phyloP scores from a whole-genome alignment of 805 yeast genomes.

The Yarrowia sp. region DNA sequence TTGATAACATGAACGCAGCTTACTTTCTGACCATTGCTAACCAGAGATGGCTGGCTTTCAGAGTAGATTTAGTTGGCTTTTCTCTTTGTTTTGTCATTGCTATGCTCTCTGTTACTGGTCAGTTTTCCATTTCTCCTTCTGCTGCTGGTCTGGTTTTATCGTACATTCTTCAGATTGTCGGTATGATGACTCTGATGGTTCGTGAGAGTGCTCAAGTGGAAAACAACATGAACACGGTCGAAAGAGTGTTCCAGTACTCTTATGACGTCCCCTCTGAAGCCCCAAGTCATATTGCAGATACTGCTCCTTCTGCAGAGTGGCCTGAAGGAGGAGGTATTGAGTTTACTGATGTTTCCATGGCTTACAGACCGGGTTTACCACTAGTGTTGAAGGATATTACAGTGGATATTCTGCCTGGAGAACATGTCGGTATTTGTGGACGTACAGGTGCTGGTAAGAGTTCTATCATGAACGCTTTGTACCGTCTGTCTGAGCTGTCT shows the following conservation, averaged over 20 bases:
- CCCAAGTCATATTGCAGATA: constrained; percentile 51
- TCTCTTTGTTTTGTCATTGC: constrained; percentile 52
- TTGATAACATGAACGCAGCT: constrained; percentile 66
- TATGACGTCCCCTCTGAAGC: constrained; percentile 59
- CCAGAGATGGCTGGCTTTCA: constrained; percentile 69
- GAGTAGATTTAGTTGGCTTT: constrained; percentile 54
- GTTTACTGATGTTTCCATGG: constrained; percentile 69
- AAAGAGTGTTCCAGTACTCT: constrained; percentile 61
- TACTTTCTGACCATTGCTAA: constrained; percentile 59
- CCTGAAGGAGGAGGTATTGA: constrained; percentile 77
- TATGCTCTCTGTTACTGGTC: constrained; percentile 56
- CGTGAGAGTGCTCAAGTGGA: constrained; percentile 67
- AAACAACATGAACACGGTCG: constrained; percentile 71
- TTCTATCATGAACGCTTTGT: constrained; percentile 89
- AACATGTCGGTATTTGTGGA: constrained; percentile 92
- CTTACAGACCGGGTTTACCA: constrained; percentile 87
- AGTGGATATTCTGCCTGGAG: constrained; percentile 70
- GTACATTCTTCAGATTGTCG: constrained; percentile 53
- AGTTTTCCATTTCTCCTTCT: constrained; percentile 56
- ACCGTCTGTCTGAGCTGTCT: constrained; percentile 56
- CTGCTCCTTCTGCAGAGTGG: constrained; percentile 63
- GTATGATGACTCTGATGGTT: constrained; percentile 71
- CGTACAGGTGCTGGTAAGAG: constrained; percentile 99
- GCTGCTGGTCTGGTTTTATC: constrained; percentile 65
- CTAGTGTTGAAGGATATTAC: constrained; percentile 64